phyloP scores from a whole-genome alignment of 495 filamentous ascomycete genomes.

The Rusavskia elegans region DNA sequence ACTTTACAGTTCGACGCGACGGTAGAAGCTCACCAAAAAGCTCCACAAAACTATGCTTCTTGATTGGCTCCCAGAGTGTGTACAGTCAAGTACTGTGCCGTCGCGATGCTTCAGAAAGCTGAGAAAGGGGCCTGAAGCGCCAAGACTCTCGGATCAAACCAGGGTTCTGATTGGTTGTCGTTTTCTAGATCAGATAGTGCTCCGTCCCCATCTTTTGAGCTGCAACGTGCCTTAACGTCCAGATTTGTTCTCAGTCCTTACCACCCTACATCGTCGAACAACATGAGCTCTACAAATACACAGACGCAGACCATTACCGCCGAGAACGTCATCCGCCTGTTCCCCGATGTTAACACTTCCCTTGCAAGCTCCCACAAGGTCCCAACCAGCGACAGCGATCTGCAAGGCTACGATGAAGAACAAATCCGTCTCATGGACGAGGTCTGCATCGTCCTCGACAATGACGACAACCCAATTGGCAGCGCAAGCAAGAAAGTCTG shows the following conservation, averaged over 20 bases:
- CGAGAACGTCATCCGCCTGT: constrained; percentile 71
- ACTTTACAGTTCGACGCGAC: too few species aligned
- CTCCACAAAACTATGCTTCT: too few species aligned
- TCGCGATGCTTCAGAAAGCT: too few species aligned
- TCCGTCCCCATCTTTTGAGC: too few species aligned
- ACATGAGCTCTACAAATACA: constrained; percentile 36
- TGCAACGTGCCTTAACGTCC: too few species aligned
- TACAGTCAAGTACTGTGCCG: too few species aligned
- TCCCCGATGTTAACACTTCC: constrained; percentile 90
- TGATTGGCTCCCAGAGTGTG: too few species aligned
- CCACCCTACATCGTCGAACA: background rate
- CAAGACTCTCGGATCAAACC: too few species aligned
- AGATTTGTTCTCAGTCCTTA: background rate
- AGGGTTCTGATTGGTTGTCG: too few species aligned
- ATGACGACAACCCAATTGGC: constrained; percentile 85
- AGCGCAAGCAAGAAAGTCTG: constrained; percentile 97
- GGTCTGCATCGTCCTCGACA: constrained; percentile 91
- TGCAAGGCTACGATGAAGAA: constrained; percentile 87
- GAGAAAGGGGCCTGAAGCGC: too few species aligned
- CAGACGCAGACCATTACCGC: constrained; percentile 52
- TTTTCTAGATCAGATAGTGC: too few species aligned
- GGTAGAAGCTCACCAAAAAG: too few species aligned
- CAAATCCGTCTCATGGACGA: constrained; percentile 98
- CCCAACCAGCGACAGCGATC: constrained; percentile 22
- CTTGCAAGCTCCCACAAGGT: constrained; percentile 42